Conservation (phyloP, 371 early-diverging fungal genomes). For the Syncephalis plumigaleata region DNA sequence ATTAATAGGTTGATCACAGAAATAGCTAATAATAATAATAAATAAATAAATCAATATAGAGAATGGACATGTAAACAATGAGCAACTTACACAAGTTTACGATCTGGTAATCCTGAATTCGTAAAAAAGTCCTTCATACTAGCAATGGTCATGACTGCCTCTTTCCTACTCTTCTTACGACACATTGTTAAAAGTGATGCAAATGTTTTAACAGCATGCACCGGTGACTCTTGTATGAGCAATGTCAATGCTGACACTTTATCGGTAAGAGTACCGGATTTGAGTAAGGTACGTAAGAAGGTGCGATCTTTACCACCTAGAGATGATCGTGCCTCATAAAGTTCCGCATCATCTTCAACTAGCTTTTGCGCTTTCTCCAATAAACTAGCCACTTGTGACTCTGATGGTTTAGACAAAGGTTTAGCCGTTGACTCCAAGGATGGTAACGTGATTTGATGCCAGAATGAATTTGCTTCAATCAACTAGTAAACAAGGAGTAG, state of each 20-base stretch:
- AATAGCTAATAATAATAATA: slow-evolving; percentile 24
- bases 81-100: slow-evolving; percentile 44
- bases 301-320: slow-evolving; percentile 58
- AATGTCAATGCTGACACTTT: slow-evolving; percentile 84
- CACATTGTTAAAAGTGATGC: slow-evolving; percentile 74
- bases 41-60: neutral
- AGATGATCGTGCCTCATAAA: slow-evolving; percentile 32
- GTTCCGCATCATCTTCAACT: slow-evolving; percentile 43
- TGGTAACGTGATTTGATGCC: slow-evolving; percentile 1
- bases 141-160: slow-evolving; percentile 67
- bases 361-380: slow-evolving; percentile 33
- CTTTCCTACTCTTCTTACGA: slow-evolving; percentile 73
- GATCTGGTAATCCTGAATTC: slow-evolving; percentile 56
- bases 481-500: neutral
- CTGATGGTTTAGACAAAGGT: neutral
- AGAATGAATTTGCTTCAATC: neutral
- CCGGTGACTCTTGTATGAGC: slow-evolving; percentile 76
- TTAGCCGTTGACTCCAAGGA: neutral
- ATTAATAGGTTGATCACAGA: slow-evolving; percentile 67
- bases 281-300: slow-evolving; percentile 72
- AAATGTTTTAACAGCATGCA: slow-evolving; percentile 63
- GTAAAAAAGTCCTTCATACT: slow-evolving; percentile 81
- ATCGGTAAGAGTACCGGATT: slow-evolving; percentile 84
- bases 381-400: neutral
- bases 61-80: no score